phyloP scores from a whole-genome alignment of 2,329 filamentous ascomycete species.

The Metarhizium brunneum region DNA sequence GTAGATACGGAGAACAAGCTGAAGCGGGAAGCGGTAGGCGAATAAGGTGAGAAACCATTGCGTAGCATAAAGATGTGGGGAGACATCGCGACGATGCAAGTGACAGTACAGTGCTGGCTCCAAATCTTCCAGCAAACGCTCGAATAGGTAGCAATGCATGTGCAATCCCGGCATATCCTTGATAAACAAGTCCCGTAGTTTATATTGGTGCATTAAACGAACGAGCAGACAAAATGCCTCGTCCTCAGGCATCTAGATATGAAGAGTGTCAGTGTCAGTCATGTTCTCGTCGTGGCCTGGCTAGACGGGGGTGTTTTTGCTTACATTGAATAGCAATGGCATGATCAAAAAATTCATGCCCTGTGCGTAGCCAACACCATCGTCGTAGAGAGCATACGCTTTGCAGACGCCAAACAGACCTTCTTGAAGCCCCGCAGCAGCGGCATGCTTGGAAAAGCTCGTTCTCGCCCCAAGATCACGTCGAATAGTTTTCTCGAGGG shows the following conservation, averaged over 20 bases:
- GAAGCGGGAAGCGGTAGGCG: constrained; percentile 91
- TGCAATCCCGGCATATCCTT: constrained; percentile 96
- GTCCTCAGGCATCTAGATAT: constrained; percentile 77
- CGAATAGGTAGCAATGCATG: constrained; percentile 88
- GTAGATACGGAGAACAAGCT: constrained; percentile 92
- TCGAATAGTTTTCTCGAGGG: constrained; percentile 84
- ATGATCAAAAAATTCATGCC: constrained; percentile 99
- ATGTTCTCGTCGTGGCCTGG: not conserved
- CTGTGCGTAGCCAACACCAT: constrained; percentile 90
- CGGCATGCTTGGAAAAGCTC: constrained; percentile 93
- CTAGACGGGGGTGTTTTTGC: constrained; percentile 14
- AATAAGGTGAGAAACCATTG: constrained; percentile 99
- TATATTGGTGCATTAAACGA: constrained; percentile 93
- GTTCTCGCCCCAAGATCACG: constrained; percentile 86
- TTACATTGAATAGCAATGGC: constrained; percentile 87
- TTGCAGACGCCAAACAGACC: constrained; percentile 94
- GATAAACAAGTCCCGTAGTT: constrained; percentile 83
- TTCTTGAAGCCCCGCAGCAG: constrained; percentile 84
- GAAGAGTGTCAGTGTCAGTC: not conserved
- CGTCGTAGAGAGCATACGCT: constrained; percentile 91
- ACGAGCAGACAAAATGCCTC: constrained; percentile 93
- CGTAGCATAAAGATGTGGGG: constrained; percentile 88
- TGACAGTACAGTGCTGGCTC: constrained; percentile 95
- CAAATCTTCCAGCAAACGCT: constrained; percentile 83
- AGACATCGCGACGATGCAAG: constrained; percentile 76